Base-by-base conservation (phyloP, 768 basidiomycete species). In the Xerocomellus amylosporus region DNA sequence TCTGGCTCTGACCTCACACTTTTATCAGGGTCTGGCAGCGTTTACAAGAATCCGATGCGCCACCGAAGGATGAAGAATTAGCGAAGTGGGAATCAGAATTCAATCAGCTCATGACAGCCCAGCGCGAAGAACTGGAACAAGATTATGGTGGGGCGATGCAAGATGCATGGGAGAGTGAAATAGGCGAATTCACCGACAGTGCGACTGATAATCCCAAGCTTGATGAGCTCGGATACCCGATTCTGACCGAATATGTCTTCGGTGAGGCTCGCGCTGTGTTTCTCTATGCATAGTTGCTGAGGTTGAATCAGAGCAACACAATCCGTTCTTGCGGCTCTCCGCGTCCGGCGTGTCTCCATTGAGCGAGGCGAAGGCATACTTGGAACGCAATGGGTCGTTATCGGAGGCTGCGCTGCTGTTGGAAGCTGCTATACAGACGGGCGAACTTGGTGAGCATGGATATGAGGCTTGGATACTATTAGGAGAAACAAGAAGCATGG, bases 391-490 rank as follows among this genome's bases (percentile, higher is more conserved):
- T 51, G 93, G 92, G 2, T 90, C 94, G 3, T 72, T 99, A 22
- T 86, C 92, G 2, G 92, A 97, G 66, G 93, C 87, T 13, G 88
- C 87, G 0, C 76, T 93, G 38, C 76, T 96, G 63, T 76, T 98
- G 20, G 96, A 99, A 73, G 93, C 93, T 14, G 92, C 93, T 36
- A 90, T 98, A 54, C 86, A 90, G 71, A 79, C 79, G 59, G 89
- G 87, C 10, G 87, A 93, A 54, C 72, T 88, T 8, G 91, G 90
- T 24, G 83, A 87, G 64, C 87, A 85, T 24, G 85, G 90, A 46
- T 91, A 86, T 48, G 95, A 96, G 67, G 82, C 93, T 0, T 99
- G 96, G 96, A 85, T 93, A 49, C 76, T 96, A 19, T 76, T 98
- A 2, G 96, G 96, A 10, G 90, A 95, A 70, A 88, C 88, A 0